These are phyloP conservation scores for Mycena indigotica DNA, from an alignment of 768 basidiomycete genomes.

Conservation along the genomic window DNA sequence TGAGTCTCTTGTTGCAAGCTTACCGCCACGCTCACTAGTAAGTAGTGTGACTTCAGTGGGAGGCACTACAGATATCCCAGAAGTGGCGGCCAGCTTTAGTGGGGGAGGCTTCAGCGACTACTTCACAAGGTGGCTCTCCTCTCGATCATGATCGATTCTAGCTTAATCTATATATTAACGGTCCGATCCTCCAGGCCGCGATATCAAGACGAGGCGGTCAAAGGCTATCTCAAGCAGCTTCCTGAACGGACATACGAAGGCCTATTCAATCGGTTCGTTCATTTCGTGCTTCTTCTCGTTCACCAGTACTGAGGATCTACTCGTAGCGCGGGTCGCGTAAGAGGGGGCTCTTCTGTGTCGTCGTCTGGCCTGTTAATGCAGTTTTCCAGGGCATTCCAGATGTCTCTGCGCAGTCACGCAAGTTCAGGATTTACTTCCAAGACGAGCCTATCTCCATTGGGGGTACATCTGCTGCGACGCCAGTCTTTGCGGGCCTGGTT, in stretches of 20 bases:
- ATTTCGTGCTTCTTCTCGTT: neutral
- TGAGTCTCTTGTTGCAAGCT: conserved; percentile 29
- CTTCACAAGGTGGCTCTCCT: conserved; percentile 37
- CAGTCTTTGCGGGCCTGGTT: conserved; percentile 65
- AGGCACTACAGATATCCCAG: conserved; percentile 61
- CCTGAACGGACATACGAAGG: conserved; percentile 54
- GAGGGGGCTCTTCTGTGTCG: no score
- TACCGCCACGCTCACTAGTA: neutral
- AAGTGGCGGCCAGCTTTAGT: conserved; percentile 61
- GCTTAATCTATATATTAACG: neutral
- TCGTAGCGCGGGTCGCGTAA: conserved; percentile 56
- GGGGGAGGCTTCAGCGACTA: conserved; percentile 77
- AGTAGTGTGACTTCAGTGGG: conserved; percentile 72
- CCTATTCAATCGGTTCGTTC: conserved; percentile 60
- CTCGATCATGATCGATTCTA: neutral
- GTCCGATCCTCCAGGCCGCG: conserved; percentile 52
- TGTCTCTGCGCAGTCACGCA: conserved; percentile 59
- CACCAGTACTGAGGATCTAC: neutral
- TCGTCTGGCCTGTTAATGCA: neutral
- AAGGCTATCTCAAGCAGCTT: conserved; percentile 46
- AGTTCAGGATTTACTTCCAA: conserved; percentile 50
- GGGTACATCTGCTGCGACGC: conserved; percentile 69
- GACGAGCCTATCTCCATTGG: conserved; percentile 44
- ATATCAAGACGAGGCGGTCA: conserved; percentile 54
- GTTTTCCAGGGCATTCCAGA: conserved; percentile 57